These are phyloP conservation scores for Aureobasidium lini DNA, from an alignment of 2,329 filamentous ascomycete species.

Conservation along the genomic window DNA sequence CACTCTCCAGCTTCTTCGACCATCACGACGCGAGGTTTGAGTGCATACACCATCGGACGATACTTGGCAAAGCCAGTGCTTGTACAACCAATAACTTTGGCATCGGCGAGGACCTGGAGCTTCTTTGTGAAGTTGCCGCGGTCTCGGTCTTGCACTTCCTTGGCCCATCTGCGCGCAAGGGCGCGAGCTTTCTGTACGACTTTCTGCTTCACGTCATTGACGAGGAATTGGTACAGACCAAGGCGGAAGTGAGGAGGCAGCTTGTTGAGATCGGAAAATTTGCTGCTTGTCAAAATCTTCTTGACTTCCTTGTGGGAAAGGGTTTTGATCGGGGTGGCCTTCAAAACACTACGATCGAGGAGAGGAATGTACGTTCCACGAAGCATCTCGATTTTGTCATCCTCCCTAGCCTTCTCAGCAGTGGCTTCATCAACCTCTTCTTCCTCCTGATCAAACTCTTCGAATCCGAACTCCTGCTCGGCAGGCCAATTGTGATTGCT, in stretches of 20 bases:
- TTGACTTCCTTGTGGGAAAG: background rate
- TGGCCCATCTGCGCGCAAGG: conserved; percentile 44
- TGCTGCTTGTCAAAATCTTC: background rate
- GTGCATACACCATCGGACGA: conserved; percentile 57
- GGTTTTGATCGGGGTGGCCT: background rate
- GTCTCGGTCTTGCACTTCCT: conserved; percentile 46
- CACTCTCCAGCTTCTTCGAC: conserved; percentile 79
- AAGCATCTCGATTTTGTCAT: conserved; percentile 47
- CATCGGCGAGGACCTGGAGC: conserved; percentile 51
- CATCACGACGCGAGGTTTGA: conserved; percentile 61
- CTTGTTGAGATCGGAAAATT: conserved; percentile 49
- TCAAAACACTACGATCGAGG: background rate
- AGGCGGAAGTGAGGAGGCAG: conserved; percentile 52
- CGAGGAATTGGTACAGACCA: conserved; percentile 59
- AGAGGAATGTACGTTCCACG: conserved; percentile 28
- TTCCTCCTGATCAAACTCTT: conserved; percentile 54
- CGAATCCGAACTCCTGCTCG: conserved; percentile 33
- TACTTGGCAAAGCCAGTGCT: conserved; percentile 80
- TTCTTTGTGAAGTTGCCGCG: conserved; percentile 54
- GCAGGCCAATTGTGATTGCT: background rate
- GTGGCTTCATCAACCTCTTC: conserved; percentile 56
- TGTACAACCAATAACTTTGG: conserved; percentile 59
- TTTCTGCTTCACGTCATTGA: conserved; percentile 44
- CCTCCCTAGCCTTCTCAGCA: conserved; percentile 46
- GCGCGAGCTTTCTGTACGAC: conserved; percentile 42